Conservation (phyloP, 257 asterid genomes). For the Jacaranda copaia region DNA sequence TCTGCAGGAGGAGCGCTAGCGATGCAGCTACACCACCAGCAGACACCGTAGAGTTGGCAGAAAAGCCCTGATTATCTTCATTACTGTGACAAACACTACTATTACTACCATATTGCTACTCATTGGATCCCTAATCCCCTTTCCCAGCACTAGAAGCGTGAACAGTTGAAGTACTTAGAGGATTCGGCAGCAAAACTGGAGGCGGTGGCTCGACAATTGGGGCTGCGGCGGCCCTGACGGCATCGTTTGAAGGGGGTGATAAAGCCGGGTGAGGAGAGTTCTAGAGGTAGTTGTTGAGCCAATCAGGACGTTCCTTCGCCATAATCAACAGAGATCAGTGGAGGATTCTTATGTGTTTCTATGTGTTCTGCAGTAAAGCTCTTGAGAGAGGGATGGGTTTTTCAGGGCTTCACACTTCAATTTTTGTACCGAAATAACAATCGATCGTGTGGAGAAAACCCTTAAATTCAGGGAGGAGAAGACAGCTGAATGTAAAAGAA, state of each 20-base stretch:
- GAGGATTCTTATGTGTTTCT: conserved; percentile 1
- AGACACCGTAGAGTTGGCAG: conserved; percentile 50
- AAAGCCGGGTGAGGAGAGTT: conserved; percentile 52
- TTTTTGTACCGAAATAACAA: too few relatives aligned
- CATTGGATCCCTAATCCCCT: conserved; percentile 72
- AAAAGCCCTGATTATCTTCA: conserved; percentile 61
- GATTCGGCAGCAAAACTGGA: conserved; percentile 43
- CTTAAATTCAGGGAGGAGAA: too few relatives aligned
- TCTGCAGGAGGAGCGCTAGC: conserved; percentile 51
- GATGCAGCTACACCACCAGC: conserved; percentile 44
- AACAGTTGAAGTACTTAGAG: conserved; percentile 38
- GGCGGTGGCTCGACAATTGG: conserved; percentile 53
- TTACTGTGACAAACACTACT: conserved; percentile 48
- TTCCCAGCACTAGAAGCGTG: conserved; percentile 35
- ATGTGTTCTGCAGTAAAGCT: too few relatives aligned
- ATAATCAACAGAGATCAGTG: conserved; percentile 34
- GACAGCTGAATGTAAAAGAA: too few relatives aligned
- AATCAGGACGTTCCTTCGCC: conserved; percentile 72
- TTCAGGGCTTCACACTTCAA: too few relatives aligned
- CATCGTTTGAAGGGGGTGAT: conserved; percentile 40
- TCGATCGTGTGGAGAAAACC: too few relatives aligned
- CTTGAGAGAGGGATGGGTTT: too few relatives aligned
- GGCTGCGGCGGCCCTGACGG: conserved; percentile 36
- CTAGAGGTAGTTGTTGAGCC: conserved; percentile 88
- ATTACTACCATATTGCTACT: conserved; percentile 42